Evolutionary conservation across 495 filamentous ascomycete species (phyloP), one percentile per base, ranked within the genome.

Genomic region (Astrothelium subdiscretum): DNA sequence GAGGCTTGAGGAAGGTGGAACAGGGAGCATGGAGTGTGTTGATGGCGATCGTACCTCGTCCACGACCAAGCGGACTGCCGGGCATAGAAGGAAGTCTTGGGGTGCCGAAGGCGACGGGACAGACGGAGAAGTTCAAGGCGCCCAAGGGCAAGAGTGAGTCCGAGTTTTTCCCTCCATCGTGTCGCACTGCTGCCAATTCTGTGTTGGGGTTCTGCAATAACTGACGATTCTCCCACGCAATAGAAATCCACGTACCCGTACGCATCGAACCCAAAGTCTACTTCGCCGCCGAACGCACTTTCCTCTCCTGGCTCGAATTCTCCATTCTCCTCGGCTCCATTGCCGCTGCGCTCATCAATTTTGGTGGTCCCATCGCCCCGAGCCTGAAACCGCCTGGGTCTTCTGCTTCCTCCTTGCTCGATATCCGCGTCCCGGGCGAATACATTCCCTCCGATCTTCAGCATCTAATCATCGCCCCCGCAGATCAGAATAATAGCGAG

Each of bases 221-320:
- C 54, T 58, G 54, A 58, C 18, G 20, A 6, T 12, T 58, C 26
- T 58, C 13, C 8, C 35, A 8, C 35, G 0, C 15, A 24, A 85
- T 29, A 54, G 83, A 81, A 68, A 98, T 98, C 67, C 90, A 96
- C 65, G 92, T 98, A 26, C 94, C 92, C 31, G 86, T 97, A 48
- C 85, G 94, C 59, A 91, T 98, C 54, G 94, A 98, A 75, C 94
- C 94, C 2, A 98, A 98, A 73, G 94, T 98, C 64, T 95, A 91
- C 74, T 96, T 98, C 67, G 94, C 94, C 27, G 91, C 90, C 8
- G 94, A 98, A 71, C 83, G 94, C 63, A 98, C 94, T 13, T 98
- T 96, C 75, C 81, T 98, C 64, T 88, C 90, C 40, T 98, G 94
- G 94, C 89, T 97, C 62, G 92, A 98, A 75, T 97, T 94, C 77